These are phyloP conservation scores for Cladophialophora chaetospira DNA, from an alignment of 2,329 filamentous ascomycete genomes.

Conservation along the genomic window DNA sequence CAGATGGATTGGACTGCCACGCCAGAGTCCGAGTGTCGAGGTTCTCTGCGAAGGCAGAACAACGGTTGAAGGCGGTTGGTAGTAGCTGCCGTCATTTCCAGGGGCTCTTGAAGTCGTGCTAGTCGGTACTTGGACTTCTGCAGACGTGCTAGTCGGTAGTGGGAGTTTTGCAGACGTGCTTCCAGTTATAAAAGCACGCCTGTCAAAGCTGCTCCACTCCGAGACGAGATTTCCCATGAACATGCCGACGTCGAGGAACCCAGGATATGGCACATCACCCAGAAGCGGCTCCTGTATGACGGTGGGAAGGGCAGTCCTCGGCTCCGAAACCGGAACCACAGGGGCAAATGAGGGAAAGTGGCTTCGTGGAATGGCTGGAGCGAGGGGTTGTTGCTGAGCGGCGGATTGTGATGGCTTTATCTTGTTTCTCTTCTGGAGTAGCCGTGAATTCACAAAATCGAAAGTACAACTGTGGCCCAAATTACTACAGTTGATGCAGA, in stretches of 20 bases:
- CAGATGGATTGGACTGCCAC: conserved; percentile 19
- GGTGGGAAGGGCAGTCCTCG: not conserved
- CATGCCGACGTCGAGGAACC: conserved; percentile 13
- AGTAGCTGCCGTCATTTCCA: not conserved
- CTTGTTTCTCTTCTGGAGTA: conserved; percentile 10
- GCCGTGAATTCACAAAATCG: conserved; percentile 18
- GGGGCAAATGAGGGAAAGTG: not conserved
- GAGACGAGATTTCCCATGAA: conserved; percentile 19
- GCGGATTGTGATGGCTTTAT: not conserved
- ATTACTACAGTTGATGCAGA: conserved; percentile 19
- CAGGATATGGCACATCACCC: conserved; percentile 1
- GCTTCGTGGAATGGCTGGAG: not conserved
- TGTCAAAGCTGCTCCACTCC: conserved; percentile 14
- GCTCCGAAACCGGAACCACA: not conserved
- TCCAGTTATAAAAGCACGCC: not conserved
- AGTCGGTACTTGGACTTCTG: too few relatives aligned
- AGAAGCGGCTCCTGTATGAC: not conserved
- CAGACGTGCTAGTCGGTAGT: not conserved
- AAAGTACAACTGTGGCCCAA: conserved; percentile 21
- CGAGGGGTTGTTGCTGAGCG: conserved; percentile 4
- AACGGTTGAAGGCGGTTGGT: not conserved
- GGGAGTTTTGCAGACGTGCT: not conserved
- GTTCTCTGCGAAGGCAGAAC: not conserved
- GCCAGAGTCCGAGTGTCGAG: conserved; percentile 11
- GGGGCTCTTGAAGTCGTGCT: not conserved